phyloP scores from a whole-genome alignment of 2,329 filamentous ascomycete genomes.

The Pseudopithomyces maydicus region DNA sequence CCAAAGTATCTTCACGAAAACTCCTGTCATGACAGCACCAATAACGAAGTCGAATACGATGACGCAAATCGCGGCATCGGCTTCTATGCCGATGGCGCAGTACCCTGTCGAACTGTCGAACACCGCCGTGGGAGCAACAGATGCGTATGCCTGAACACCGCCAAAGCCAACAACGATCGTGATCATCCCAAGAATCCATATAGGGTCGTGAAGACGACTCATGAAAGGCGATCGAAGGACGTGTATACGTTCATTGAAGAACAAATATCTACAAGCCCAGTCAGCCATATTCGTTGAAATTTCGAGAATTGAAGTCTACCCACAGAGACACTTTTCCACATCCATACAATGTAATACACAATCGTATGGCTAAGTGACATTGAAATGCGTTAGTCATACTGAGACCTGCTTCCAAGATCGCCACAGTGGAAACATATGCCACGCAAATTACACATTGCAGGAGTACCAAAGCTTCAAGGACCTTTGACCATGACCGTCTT shows the following conservation, averaged over 20 bases:
- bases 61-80: conserved; percentile 32
- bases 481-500: conserved; percentile 11
- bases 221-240: conserved; percentile 37
- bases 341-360: conserved; percentile 45
- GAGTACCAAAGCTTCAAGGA: conserved; percentile 24
- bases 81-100: conserved; percentile 44
- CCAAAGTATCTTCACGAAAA: conserved; percentile 42
- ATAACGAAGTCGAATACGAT: conserved; percentile 41
- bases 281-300: neutral
- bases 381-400: conserved; percentile 27
- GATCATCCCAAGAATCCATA: conserved; percentile 36
- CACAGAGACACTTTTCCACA: conserved; percentile 35
- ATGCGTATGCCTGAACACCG: conserved; percentile 25
- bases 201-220: conserved; percentile 31
- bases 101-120: conserved; percentile 30
- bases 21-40: conserved; percentile 38
- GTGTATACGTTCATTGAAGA: conserved; percentile 46
- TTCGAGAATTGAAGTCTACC: neutral
- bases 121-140: conserved; percentile 28
- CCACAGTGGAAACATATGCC: conserved; percentile 32
- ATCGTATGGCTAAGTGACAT: conserved; percentile 39
- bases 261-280: conserved; percentile 34
- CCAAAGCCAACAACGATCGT: conserved; percentile 26
- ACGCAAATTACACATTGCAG: conserved; percentile 23
- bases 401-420: conserved; percentile 32